These are phyloP conservation scores for Phytophthora brassicae DNA, from an alignment of 352 stramenopile genomes.

Conservation along the genomic window DNA sequence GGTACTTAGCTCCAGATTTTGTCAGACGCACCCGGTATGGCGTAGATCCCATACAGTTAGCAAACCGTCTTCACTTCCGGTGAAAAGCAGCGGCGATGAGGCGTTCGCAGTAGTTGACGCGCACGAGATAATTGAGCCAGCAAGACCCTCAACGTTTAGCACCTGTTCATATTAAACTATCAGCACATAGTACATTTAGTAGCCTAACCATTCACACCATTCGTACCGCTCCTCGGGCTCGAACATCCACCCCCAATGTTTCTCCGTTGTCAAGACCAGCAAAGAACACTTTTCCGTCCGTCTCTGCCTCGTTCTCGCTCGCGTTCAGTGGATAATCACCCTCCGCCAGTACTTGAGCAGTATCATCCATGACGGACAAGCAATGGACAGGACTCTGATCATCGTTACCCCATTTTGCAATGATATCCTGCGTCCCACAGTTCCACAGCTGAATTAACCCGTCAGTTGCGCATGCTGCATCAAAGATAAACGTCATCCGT, in stretches of 20 bases:
- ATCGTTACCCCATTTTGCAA: constrained; percentile 67
- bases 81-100: constrained; percentile 43
- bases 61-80: constrained; percentile 64
- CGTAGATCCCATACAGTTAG: constrained; percentile 67
- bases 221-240: constrained; percentile 39
- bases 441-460: constrained; percentile 71
- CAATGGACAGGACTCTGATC: constrained; percentile 55
- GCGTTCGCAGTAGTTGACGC: constrained; percentile 19
- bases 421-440: constrained; percentile 49
- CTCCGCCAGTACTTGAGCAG: constrained; percentile 8
- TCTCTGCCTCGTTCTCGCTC: constrained; percentile 48
- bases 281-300: constrained; percentile 64
- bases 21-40: constrained; percentile 37
- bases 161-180: constrained; percentile 29
- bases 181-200: background rate
- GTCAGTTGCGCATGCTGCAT: constrained; percentile 60
- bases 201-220: background rate
- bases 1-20: background rate
- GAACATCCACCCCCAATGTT: constrained; percentile 62
- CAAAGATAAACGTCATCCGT: constrained; percentile 3
- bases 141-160: constrained; percentile 38
- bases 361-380: constrained; percentile 49
- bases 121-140: constrained; percentile 45
- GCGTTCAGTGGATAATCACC: constrained; percentile 11
- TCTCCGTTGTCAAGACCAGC: constrained; percentile 64